Evolutionary conservation across 768 basidiomycete species (phyloP).

Genomic region (Phanerodontia chrysosporium): DNA sequence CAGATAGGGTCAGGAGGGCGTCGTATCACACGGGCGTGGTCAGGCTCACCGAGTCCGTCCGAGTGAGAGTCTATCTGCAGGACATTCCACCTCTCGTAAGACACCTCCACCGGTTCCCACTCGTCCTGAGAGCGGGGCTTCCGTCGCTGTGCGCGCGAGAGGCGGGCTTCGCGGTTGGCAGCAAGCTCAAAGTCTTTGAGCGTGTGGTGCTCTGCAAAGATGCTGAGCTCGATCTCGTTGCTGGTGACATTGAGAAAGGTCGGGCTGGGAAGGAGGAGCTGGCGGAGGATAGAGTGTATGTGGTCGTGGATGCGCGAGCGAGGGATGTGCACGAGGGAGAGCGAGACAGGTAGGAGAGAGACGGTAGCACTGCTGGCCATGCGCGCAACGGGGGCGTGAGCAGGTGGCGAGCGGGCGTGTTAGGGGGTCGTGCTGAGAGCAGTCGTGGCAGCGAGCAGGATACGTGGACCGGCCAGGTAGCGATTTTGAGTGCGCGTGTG

Average conservation of each 20-base stretch:
- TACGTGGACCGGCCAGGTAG: neutral
- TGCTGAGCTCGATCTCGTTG: slow-evolving; percentile 75
- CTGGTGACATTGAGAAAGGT: slow-evolving; percentile 72
- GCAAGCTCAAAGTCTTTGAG: slow-evolving; percentile 59
- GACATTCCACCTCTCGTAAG: slow-evolving; percentile 72
- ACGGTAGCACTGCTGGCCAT: slow-evolving; percentile 45
- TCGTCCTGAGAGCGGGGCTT: slow-evolving; percentile 11
- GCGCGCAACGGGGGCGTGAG: neutral
- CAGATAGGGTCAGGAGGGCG: neutral
- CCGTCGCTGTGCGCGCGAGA: slow-evolving; percentile 20
- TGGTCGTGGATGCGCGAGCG: slow-evolving; percentile 59
- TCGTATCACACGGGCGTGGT: neutral
- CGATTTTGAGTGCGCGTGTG: neutral
- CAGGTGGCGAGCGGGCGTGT: neutral
- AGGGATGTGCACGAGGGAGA: slow-evolving; percentile 73
- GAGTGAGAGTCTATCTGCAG: slow-evolving; percentile 80
- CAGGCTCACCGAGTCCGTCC: slow-evolving; percentile 52
- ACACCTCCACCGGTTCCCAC: slow-evolving; percentile 60
- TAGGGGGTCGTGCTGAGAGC: neutral
- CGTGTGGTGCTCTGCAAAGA: slow-evolving; percentile 60
- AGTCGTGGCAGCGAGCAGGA: neutral
- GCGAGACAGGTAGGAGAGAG: slow-evolving; percentile 64
- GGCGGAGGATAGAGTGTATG: slow-evolving; percentile 59
- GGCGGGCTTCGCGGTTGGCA: slow-evolving; percentile 52
- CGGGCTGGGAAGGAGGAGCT: slow-evolving; percentile 63